A percentile compares a stretch with the other conserved stretches of the same genome.
Evolutionary conservation across 352 stramenopile genomes (phyloP).

Genomic region (Phytopythium montanum): DNA sequence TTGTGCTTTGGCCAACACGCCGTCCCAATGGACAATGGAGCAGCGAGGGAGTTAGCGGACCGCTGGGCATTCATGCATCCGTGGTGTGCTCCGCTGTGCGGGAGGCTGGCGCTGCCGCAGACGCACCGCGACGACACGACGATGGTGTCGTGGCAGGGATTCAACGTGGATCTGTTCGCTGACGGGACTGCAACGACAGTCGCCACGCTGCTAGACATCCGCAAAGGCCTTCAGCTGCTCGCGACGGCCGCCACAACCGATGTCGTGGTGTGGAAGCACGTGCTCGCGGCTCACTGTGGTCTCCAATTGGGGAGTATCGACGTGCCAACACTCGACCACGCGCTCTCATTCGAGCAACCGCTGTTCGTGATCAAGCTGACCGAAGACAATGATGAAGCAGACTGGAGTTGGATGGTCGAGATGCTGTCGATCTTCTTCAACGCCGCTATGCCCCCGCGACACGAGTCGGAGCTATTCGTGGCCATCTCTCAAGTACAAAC

Average conservation of each 20-base stretch:
- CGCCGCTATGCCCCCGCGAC: neutral
- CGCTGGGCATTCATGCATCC: neutral
- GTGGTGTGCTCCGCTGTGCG: neutral
- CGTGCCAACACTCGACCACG: neutral
- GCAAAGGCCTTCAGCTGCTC: neutral
- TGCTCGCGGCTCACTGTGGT: neutral
- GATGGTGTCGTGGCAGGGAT: neutral
- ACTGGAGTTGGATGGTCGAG: neutral
- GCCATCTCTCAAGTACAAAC: neutral
- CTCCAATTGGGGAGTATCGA: neutral
- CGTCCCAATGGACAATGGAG: conserved; percentile 7
- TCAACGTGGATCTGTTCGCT: neutral
- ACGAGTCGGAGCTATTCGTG: neutral
- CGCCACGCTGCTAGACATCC: neutral
- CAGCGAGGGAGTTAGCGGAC: neutral
- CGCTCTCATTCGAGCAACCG: neutral
- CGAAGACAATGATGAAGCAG: neutral
- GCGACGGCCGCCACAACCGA: neutral
- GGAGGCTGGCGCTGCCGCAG: neutral
- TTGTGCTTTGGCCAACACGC: too few species aligned
- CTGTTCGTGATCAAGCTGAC: neutral
- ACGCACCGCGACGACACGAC: neutral
- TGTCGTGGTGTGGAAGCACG: neutral
- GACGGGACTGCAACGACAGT: neutral
- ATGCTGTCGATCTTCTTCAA: neutral